A percentile compares a stretch with the other conserved stretches of the same genome.
phyloP scores from a whole-genome alignment of 208 protist genomes.

The Trypanosoma rangeli region DNA sequence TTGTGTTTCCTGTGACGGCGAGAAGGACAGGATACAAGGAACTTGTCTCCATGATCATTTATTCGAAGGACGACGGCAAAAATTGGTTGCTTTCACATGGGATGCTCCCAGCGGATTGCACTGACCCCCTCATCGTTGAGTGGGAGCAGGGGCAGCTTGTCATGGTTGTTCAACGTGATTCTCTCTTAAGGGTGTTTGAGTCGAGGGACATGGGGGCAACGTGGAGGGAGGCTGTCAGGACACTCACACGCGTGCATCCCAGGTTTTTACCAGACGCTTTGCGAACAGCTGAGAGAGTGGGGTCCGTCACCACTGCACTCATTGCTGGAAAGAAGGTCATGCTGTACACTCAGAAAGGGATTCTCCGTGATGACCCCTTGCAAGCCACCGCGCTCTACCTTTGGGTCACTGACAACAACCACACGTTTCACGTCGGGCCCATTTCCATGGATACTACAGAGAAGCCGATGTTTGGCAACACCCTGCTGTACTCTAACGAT shows the following conservation, averaged over 20 bases:
- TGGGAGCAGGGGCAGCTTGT: constrained; percentile 9
- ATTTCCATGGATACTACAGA: not conserved
- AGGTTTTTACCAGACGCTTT: not conserved
- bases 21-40: not conserved
- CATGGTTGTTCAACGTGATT: not conserved
- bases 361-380: not conserved
- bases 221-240: constrained; percentile 9
- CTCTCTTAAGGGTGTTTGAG: not conserved
- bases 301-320: not conserved
- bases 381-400: not conserved
- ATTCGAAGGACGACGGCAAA: constrained; percentile 1
- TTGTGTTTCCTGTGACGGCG: constrained; percentile 1
- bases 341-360: constrained; percentile 6
- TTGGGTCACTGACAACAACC: constrained; percentile 17
- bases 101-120: not conserved
- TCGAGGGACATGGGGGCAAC: constrained; percentile 13
- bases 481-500: not conserved
- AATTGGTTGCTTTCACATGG: not conserved
- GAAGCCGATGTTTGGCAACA: not conserved
- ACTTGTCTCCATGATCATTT: constrained; percentile 2
- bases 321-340: constrained; percentile 11
- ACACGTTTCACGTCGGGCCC: not conserved
- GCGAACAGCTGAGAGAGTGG: not conserved
- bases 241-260: not conserved
- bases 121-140: not conserved